Percentiles rank a stretch among this genome's conserved stretches.
Evolutionary conservation across 2,329 filamentous ascomycete genomes (phyloP).

Genomic region (Fusarium multiceps): DNA sequence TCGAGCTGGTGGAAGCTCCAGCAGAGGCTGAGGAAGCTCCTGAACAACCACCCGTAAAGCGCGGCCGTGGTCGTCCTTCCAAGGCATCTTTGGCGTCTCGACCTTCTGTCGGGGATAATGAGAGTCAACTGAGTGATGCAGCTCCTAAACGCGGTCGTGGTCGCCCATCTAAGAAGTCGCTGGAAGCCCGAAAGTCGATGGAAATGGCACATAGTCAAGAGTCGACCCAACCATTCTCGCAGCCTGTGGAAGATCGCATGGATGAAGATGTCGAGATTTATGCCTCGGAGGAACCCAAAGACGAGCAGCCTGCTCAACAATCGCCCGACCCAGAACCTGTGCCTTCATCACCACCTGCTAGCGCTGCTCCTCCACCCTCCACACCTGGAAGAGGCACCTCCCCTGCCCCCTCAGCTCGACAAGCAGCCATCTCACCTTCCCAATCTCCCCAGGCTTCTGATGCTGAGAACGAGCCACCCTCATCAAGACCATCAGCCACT

Average conservation of each 20-base stretch:
- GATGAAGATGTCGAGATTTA: constrained; percentile 31
- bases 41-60: constrained; percentile 41
- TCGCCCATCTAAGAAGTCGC: constrained; percentile 48
- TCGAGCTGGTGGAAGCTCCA: constrained; percentile 39
- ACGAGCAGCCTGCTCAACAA: constrained; percentile 18
- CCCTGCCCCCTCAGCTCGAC: constrained; percentile 62
- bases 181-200: constrained; percentile 41
- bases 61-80: constrained; percentile 48
- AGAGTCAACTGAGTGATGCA: constrained; percentile 37
- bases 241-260: constrained; percentile 32
- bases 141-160: constrained; percentile 48
- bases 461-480: constrained; percentile 82
- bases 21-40: constrained; percentile 22
- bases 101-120: constrained; percentile 36
- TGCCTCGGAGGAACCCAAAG: constrained; percentile 25
- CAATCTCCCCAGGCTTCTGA: constrained; percentile 81
- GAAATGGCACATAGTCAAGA: constrained; percentile 33
- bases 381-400: constrained; percentile 58
- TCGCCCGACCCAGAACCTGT: constrained; percentile 21
- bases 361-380: constrained; percentile 48
- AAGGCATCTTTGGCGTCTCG: constrained; percentile 48
- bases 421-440: constrained; percentile 69
- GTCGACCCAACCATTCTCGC: constrained; percentile 23
- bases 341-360: constrained; percentile 38
- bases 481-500: constrained; percentile 67